Conservation (phyloP, 2,329 filamentous ascomycete species). For the Beauveria sp. region DNA sequence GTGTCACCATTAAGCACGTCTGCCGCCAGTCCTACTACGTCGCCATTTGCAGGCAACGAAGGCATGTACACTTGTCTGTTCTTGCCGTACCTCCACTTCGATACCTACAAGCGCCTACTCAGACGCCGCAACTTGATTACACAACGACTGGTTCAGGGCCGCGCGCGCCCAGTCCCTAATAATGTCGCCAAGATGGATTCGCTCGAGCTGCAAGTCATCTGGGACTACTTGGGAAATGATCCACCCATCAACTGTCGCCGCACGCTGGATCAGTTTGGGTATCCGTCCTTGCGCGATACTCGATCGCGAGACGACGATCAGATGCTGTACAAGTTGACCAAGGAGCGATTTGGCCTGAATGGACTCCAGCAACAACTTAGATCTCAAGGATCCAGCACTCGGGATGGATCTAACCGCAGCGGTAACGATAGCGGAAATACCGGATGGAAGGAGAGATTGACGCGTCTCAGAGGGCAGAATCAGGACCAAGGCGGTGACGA, state of each 20-base stretch:
- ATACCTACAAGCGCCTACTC: slow-evolving; percentile 52
- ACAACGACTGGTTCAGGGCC: slow-evolving; percentile 43
- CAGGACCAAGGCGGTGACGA: slow-evolving; percentile 20
- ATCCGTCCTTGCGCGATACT: slow-evolving; percentile 54
- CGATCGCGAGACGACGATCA: slow-evolving; percentile 56
- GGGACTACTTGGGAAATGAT: slow-evolving; percentile 54
- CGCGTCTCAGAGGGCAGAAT: slow-evolving; percentile 11
- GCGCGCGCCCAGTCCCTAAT: slow-evolving; percentile 47
- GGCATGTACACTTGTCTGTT: slow-evolving; percentile 41
- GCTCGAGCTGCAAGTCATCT: slow-evolving; percentile 52
- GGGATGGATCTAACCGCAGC: slow-evolving; percentile 19
- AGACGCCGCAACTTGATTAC: slow-evolving; percentile 48
- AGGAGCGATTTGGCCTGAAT: slow-evolving; percentile 28
- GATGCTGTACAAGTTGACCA: slow-evolving; percentile 60
- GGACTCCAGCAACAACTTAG: slow-evolving; percentile 20
- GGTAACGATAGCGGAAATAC: slow-evolving; percentile 20
- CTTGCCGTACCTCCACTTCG: slow-evolving; percentile 56
- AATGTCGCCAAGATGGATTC: slow-evolving; percentile 47
- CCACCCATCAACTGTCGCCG: slow-evolving; percentile 54
- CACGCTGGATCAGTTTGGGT: slow-evolving; percentile 57
- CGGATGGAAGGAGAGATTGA: slow-evolving; percentile 22
- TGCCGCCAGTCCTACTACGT: slow-evolving; percentile 21
- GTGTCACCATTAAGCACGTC: slow-evolving; percentile 30
- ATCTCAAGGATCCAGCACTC: slow-evolving; percentile 23
- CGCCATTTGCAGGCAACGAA: slow-evolving; percentile 20